A percentile compares a stretch with the other conserved stretches of the same genome.
Conservation (phyloP, 306 rosid genomes). For the Geum urbanum region DNA sequence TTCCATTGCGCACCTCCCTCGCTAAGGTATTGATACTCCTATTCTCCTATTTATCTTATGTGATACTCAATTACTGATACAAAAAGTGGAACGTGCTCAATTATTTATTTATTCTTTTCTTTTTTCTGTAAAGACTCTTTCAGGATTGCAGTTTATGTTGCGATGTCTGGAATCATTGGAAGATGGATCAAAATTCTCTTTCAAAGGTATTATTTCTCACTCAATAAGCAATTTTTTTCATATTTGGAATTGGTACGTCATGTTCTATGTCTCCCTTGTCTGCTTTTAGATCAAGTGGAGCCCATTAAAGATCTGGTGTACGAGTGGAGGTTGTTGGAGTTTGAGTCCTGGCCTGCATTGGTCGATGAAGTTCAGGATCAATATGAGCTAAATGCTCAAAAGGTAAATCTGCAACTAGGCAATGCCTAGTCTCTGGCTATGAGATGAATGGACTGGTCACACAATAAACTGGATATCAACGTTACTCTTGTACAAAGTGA, state of each 20-base stretch:
- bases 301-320: slow-evolving; percentile 46
- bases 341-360: slow-evolving; percentile 76
- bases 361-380: slow-evolving; percentile 76
- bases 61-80: not conserved
- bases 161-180: slow-evolving; percentile 49
- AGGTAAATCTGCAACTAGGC: slow-evolving; percentile 37
- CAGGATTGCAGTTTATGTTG: slow-evolving; percentile 76
- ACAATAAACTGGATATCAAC: not conserved
- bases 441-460: not conserved
- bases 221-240: not conserved
- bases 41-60: slow-evolving; percentile 2
- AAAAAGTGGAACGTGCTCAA: not conserved
- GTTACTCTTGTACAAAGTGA: not conserved
- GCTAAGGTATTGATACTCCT: slow-evolving; percentile 58
- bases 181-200: slow-evolving; percentile 57
- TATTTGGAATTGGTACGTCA: not conserved
- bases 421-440: not conserved
- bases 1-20: slow-evolving; percentile 56
- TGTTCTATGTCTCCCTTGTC: slow-evolving; percentile 8
- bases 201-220: slow-evolving; percentile 46
- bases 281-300: slow-evolving; percentile 55
- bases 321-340: slow-evolving; percentile 75
- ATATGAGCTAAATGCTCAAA: slow-evolving; percentile 65
- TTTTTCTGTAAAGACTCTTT: slow-evolving; percentile 55
- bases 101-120: not conserved